Percentiles rank a stretch among this genome's conserved stretches.
Evolutionary conservation across 768 basidiomycete species (phyloP).

Genomic region (Hysterangium stoloniferum): DNA sequence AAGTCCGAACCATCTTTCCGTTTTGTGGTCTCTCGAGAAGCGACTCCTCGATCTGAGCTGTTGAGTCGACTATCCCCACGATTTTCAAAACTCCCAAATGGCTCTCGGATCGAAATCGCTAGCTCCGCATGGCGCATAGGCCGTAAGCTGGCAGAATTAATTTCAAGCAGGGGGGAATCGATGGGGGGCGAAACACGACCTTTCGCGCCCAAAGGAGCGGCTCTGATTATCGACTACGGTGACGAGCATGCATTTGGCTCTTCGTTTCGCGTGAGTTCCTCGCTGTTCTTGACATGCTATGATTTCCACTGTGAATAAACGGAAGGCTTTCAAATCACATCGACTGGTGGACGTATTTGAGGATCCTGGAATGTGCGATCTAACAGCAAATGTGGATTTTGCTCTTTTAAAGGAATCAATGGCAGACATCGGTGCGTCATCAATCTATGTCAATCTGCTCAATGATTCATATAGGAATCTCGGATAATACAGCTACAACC

Average conservation of each 20-base stretch:
- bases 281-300: neutral
- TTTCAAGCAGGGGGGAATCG: constrained; percentile 25
- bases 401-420: constrained; percentile 77
- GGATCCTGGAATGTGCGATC: constrained; percentile 78
- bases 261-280: constrained; percentile 68
- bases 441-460: neutral
- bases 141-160: constrained; percentile 55
- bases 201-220: constrained; percentile 33
- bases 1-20: constrained; percentile 35
- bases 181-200: constrained; percentile 27
- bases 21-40: constrained; percentile 54
- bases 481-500: constrained; percentile 26
- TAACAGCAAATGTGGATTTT: constrained; percentile 98
- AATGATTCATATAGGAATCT: neutral
- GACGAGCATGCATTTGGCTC: constrained; percentile 56
- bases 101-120: constrained; percentile 76
- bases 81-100: constrained; percentile 59
- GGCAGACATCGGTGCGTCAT: constrained; percentile 46
- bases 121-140: constrained; percentile 63
- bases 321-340: constrained; percentile 93
- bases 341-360: constrained; percentile 79
- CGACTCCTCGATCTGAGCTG: constrained; percentile 46
- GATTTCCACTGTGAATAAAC: neutral
- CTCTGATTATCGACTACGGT: constrained; percentile 88
- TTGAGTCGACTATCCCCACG: constrained; percentile 61